Evolutionary conservation across 495 filamentous ascomycete species (phyloP), one percentile per base, ranked within the genome.

Genomic region (Penicillium coffeae): DNA sequence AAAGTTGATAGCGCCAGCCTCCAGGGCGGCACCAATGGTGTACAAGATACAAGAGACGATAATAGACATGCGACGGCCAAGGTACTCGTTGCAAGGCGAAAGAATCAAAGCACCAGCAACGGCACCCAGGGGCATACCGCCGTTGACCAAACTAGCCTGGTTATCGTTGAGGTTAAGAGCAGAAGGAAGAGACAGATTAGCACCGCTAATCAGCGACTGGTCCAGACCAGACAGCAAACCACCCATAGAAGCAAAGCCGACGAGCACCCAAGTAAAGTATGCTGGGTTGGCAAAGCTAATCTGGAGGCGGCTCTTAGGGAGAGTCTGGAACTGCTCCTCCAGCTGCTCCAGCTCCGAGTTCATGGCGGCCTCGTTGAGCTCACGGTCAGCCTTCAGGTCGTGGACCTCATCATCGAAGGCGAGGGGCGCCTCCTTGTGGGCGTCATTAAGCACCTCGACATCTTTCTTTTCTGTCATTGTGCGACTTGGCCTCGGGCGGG

Each of bases 221-320:
- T 84, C 81, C 8, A 84, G 65, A 56, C 80, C 81, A 9, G 78
- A 82, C 1, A 84, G 72, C 25, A 84, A 49, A 56, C 80, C 81
- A 47, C 79, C 79, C 74, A 83, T 78, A 2, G 76, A 80, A 21
- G 80, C 81, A 54, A 84, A 83, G 21, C 69, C 78, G n/a, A 82
- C 80, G 8, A 84, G 71, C 12, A 84, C 56, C 58, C 71, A 82
- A 27, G 79, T 83, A 54, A 82, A 84, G 37, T 60, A 33, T 30
- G 60, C 64, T 0, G 74, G 74, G 51, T 71, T 72, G 33, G 60
- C 48, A 22, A 68, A 38, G 1, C 51, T 62, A 18, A 70, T 36
- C 16, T 66, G 57, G 20, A 70, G 57, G 34, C 55, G 50, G n/a
- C 62, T 42, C 49, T 56, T 57, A 43, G 64, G 69, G 20, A 65